phyloP scores from a whole-genome alignment of 306 rosid genomes.

The Ochetophila trinervis region DNA sequence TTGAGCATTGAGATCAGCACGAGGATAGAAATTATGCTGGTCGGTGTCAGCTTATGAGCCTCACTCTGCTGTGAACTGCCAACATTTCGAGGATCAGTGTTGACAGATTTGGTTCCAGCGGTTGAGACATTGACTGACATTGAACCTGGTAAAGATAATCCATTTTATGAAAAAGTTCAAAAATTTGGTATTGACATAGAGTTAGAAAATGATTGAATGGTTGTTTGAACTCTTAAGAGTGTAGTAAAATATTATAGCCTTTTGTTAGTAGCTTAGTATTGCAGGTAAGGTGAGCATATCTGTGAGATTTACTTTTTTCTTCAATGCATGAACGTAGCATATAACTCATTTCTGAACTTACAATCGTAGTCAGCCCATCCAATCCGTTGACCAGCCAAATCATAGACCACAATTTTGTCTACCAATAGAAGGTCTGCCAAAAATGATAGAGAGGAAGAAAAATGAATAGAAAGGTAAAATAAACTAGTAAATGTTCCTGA shows the following conservation, averaged over 20 bases:
- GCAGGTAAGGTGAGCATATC: not conserved
- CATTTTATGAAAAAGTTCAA: not conserved
- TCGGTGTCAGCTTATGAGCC: constrained; percentile 22
- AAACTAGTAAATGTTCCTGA: not conserved
- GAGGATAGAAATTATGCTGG: constrained; percentile 35
- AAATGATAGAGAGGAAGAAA: not conserved
- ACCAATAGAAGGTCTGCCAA: constrained; percentile 67
- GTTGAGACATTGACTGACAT: constrained; percentile 51
- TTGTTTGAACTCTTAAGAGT: no score
- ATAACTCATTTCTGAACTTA: constrained; percentile 37
- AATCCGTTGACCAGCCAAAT: constrained; percentile 64
- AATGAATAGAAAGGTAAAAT: not conserved
- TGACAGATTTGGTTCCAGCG: constrained; percentile 50
- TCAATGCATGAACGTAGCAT: not conserved
- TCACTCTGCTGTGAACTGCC: constrained; percentile 29
- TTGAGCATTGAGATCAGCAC: constrained; percentile 18
- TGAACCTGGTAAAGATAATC: constrained; percentile 39
- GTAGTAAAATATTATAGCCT: no score
- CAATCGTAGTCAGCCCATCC: constrained; percentile 81
- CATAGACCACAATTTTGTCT: constrained; percentile 72
- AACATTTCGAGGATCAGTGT: constrained; percentile 41
- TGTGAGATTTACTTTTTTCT: not conserved
- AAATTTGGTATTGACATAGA: not conserved
- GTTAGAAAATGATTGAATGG: not conserved
- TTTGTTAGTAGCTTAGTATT: no score